These are phyloP conservation scores for Phytomonas sp. DNA, from an alignment of 208 protist genomes.

Conservation along the genomic window DNA sequence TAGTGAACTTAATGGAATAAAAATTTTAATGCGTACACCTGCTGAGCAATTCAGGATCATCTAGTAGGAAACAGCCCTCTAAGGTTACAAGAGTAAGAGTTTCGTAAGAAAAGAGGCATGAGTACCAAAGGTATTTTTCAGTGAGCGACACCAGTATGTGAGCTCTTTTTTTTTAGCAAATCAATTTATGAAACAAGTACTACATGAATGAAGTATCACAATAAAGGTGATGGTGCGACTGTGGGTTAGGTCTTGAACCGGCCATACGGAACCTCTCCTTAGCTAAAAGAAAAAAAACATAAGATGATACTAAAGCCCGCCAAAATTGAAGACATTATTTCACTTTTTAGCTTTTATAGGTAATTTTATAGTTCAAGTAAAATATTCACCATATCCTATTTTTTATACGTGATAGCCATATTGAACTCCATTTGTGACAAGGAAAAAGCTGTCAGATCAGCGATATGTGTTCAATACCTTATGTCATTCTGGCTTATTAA, in stretches of 20 bases:
- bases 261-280: not conserved
- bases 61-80: not conserved
- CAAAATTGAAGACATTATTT: not conserved
- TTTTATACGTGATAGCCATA: constrained; percentile 1
- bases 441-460: not conserved
- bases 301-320: not conserved
- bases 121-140: not conserved
- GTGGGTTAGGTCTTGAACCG: not conserved
- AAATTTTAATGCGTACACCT: not conserved
- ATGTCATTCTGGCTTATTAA: not conserved
- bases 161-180: not conserved
- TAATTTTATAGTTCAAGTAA: not conserved
- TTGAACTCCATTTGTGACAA: constrained; percentile 2
- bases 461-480: not conserved
- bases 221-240: not conserved
- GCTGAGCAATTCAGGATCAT: not conserved
- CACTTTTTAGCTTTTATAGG: not conserved
- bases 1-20: not conserved
- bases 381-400: not conserved
- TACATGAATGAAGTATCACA: not conserved
- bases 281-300: not conserved
- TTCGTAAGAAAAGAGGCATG: not conserved
- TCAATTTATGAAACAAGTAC: not conserved
- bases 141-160: not conserved
- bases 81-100: not conserved